Evolutionary conservation across 164 flowering plant genomes (phyloP).

Genomic region (Houttuynia cordata): DNA sequence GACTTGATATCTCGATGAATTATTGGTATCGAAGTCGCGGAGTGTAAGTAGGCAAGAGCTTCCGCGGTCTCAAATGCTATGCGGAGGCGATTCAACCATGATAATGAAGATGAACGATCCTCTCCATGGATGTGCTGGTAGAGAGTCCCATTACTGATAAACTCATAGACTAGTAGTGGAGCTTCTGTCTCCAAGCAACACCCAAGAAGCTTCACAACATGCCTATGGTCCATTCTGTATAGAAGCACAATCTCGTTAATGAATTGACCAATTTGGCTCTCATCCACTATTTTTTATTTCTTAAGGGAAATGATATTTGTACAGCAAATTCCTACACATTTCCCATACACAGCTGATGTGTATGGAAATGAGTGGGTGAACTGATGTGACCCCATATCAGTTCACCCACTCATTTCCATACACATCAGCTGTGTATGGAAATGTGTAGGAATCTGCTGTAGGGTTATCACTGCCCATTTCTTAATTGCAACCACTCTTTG

Average conservation of each 20-base stretch:
- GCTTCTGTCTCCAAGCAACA: conserved; percentile 21
- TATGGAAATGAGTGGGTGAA: too few relatives aligned
- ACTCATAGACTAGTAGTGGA: conserved; percentile 20
- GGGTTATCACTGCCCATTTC: too few relatives aligned
- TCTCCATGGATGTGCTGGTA: conserved; percentile 9
- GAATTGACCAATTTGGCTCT: conserved; percentile 17
- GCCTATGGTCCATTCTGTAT: conserved; percentile 14
- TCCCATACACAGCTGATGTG: too few relatives aligned
- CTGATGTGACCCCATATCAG: too few relatives aligned
- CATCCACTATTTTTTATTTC: conserved; percentile 16
- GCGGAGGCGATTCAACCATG: conserved; percentile 14
- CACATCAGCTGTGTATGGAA: too few relatives aligned
- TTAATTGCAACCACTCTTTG: conserved; percentile 11
- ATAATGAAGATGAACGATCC: conserved; percentile 3
- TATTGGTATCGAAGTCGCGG: conserved; percentile 6
- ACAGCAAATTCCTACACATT: too few relatives aligned
- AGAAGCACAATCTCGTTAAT: conserved; percentile 17
- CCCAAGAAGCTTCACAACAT: conserved; percentile 18
- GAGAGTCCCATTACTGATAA: conserved; percentile 17
- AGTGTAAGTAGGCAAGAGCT: conserved; percentile 9
- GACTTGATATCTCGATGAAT: conserved; percentile 10
- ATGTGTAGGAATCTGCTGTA: too few relatives aligned
- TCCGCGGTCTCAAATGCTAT: conserved; percentile 1
- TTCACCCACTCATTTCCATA: too few relatives aligned
- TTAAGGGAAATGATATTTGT: too few relatives aligned